These are phyloP conservation scores for Amaranthus tricolor DNA, from an alignment of 179 eudicot species.

Conservation along the genomic window DNA sequence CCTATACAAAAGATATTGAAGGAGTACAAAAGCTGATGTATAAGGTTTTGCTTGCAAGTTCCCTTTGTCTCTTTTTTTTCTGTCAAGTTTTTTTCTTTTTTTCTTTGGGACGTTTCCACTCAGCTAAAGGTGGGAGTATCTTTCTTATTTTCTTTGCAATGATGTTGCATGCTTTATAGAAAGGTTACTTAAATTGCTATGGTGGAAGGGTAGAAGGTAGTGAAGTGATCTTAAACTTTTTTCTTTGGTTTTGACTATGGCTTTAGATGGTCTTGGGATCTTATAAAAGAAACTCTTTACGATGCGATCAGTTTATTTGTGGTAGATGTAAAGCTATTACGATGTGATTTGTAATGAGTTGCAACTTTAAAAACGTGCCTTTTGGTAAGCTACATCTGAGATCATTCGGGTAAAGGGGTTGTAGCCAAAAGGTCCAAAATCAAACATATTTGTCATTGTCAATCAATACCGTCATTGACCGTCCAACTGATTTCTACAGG, in stretches of 20 bases:
- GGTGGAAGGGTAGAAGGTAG: not conserved
- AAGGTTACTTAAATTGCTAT: not conserved
- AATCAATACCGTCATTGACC: not conserved
- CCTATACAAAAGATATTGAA: conserved; percentile 33
- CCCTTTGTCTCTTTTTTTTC: not conserved
- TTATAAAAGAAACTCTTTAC: not conserved
- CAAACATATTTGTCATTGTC: not conserved
- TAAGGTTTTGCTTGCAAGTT: conserved; percentile 39
- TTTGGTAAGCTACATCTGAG: not conserved
- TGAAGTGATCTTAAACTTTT: not conserved
- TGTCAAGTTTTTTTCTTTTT: not conserved
- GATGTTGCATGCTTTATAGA: not conserved
- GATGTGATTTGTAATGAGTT: conserved; percentile 4
- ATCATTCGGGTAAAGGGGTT: not conserved
- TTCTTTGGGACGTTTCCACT: not conserved
- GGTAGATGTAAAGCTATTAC: not conserved
- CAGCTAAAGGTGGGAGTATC: not conserved
- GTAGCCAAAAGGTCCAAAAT: not conserved
- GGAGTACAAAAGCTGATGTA: conserved; percentile 34
- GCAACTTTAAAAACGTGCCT: not conserved
- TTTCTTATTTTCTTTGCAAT: not conserved
- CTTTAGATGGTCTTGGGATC: not conserved
- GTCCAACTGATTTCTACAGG: conserved; percentile 37
- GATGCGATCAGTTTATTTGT: not conserved
- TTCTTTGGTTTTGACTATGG: not conserved